phyloP scores from a whole-genome alignment of 345 rosid genomes.

The Alliaria petiolata region DNA sequence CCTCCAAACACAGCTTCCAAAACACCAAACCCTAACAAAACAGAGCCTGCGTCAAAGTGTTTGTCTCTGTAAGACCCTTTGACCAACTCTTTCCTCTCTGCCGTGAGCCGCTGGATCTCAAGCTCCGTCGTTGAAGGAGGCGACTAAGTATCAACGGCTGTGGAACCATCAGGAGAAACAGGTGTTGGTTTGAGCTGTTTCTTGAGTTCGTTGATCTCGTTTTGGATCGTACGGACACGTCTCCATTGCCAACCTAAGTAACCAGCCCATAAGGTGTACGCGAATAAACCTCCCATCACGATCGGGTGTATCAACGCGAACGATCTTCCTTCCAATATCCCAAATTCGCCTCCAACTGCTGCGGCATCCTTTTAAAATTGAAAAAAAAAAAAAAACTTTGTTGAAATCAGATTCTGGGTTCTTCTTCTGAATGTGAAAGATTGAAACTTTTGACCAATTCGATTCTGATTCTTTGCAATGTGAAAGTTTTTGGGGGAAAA shows the following conservation, averaged over 20 bases:
- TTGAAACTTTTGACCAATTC: background rate
- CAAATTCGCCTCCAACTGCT: slow-evolving; percentile 75
- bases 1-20: slow-evolving; percentile 78
- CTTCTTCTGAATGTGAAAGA: background rate
- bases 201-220: slow-evolving; percentile 65
- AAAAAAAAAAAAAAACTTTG: background rate
- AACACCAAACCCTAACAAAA: slow-evolving; percentile 81
- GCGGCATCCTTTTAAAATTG: slow-evolving; percentile 54
- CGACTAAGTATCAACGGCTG: slow-evolving; percentile 43
- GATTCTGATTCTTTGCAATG: too few species aligned
- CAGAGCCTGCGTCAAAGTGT: slow-evolving; percentile 82
- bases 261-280: slow-evolving; percentile 61
- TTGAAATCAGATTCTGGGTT: background rate
- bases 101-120: slow-evolving; percentile 61
- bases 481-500: too few species aligned
- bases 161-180: slow-evolving; percentile 61
- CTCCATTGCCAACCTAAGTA: slow-evolving; percentile 99
- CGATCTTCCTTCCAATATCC: slow-evolving; percentile 81
- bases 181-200: slow-evolving; percentile 65
- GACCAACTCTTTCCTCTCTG: slow-evolving; percentile 43
- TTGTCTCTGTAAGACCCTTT: slow-evolving; percentile 53
- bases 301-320: slow-evolving; percentile 70
- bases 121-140: slow-evolving; percentile 46
- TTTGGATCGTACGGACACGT: slow-evolving; percentile 72
- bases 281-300: slow-evolving; percentile 60